phyloP scores from a whole-genome alignment of 305 asterid species.

The Fraxinus sp. region DNA sequence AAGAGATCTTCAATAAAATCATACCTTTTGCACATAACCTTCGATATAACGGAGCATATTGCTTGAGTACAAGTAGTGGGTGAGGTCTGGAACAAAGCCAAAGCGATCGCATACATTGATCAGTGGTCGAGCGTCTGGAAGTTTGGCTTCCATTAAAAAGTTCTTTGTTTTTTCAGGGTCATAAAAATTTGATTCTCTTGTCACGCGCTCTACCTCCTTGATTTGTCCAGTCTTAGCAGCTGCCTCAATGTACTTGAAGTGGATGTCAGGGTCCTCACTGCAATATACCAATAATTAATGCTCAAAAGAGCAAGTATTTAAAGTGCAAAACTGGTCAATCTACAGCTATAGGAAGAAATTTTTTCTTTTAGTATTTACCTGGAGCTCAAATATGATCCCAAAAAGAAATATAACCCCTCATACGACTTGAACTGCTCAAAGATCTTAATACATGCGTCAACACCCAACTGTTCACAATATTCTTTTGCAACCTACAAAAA shows the following conservation, averaged over 20 bases:
- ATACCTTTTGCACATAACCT: constrained; percentile 73
- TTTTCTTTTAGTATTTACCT: constrained; percentile 47
- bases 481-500: constrained; percentile 86
- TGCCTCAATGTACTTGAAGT: constrained; percentile 96
- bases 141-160: constrained; percentile 98
- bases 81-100: constrained; percentile 57
- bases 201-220: constrained; percentile 98
- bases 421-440: constrained; percentile 98
- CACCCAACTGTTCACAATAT: constrained; percentile 96
- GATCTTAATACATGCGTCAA: constrained; percentile 84
- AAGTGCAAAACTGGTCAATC: background rate
- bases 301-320: background rate
- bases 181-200: constrained; percentile 94
- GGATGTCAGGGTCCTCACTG: constrained; percentile 99
- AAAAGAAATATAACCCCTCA: constrained; percentile 94
- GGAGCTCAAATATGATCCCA: constrained; percentile 97
- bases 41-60: constrained; percentile 99
- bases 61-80: constrained; percentile 65
- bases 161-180: constrained; percentile 94
- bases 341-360: constrained; percentile 8
- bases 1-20: background rate
- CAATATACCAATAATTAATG: constrained; percentile 27
- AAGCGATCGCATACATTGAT: constrained; percentile 90
- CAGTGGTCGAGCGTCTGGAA: constrained; percentile 97
- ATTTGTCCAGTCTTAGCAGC: constrained; percentile 99